A percentile compares a stretch with the other conserved stretches of the same genome.
Conservation (phyloP, 2,329 filamentous ascomycete genomes). For the Calonectria multiphialidica region DNA sequence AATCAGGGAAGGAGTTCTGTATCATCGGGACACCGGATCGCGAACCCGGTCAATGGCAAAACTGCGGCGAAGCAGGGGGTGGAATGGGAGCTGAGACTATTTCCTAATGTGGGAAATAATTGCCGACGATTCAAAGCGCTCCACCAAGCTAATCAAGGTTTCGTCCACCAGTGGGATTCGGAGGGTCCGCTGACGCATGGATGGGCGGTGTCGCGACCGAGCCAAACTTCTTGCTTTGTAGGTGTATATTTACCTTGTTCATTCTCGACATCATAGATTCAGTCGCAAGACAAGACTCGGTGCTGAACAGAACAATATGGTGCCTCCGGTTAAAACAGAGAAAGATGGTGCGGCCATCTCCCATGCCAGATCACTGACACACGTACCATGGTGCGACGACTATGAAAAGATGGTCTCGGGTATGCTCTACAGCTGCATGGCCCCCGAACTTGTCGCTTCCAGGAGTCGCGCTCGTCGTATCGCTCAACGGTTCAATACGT, state of each 20-base stretch:
- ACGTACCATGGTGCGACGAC: neutral
- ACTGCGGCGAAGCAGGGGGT: neutral
- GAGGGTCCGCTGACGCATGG: too few species aligned
- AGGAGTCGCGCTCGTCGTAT: slow-evolving; percentile 14
- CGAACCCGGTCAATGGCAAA: neutral
- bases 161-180: too few species aligned
- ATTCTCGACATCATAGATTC: neutral
- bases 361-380: neutral
- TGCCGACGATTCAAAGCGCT: too few species aligned
- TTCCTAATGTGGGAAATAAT: too few species aligned
- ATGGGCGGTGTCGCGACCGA: too few species aligned
- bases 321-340: neutral
- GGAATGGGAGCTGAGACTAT: neutral
- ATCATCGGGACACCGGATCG: neutral
- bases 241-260: neutral
- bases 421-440: slow-evolving; percentile 2
- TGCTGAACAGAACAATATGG: neutral
- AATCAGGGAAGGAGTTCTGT: too few species aligned
- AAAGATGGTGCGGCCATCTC: neutral
- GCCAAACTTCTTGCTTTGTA: neutral
- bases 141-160: too few species aligned
- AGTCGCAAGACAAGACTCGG: neutral
- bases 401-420: slow-evolving; percentile 5
- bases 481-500: slow-evolving; percentile 20
- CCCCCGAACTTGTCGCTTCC: slow-evolving; percentile 2